Evolutionary conservation across 768 basidiomycete genomes (phyloP).

Genomic region (Candolleomyces efflorescens): DNA sequence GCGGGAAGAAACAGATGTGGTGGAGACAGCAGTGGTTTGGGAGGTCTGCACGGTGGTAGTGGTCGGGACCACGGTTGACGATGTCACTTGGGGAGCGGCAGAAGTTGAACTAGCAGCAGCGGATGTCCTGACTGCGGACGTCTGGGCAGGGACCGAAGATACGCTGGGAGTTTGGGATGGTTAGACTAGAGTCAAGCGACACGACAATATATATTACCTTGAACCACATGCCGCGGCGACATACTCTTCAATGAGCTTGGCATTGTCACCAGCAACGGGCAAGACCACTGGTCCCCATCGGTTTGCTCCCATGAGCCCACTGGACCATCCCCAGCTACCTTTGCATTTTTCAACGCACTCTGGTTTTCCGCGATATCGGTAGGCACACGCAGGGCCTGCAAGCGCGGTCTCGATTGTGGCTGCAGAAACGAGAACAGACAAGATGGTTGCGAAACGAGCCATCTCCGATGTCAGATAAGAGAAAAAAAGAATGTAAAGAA

Average conservation of each 20-base stretch:
- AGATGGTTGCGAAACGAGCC: constrained; percentile 30
- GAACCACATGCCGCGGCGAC: constrained; percentile 43
- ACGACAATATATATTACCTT: constrained; percentile 4
- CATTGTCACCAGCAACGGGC: constrained; percentile 26
- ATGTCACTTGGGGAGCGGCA: constrained; percentile 3
- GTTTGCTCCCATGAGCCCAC: constrained; percentile 47
- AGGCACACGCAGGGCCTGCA: constrained; percentile 44
- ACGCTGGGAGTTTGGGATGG: background rate
- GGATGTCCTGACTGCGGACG: constrained; percentile 5
- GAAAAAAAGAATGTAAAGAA: constrained; percentile 15
- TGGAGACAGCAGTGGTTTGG: constrained; percentile 13
- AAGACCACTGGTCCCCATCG: constrained; percentile 52
- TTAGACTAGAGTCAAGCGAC: background rate
- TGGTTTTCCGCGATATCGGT: constrained; percentile 27
- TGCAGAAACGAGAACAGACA: constrained; percentile 30
- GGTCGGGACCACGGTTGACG: too few relatives aligned
- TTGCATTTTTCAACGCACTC: constrained; percentile 37
- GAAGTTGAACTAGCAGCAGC: constrained; percentile 13
- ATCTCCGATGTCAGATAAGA: constrained; percentile 28
- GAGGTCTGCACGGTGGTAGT: too few relatives aligned
- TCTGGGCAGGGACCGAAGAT: constrained; percentile 6
- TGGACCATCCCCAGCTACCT: constrained; percentile 44
- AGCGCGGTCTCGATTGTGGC: constrained; percentile 33
- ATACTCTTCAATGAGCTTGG: constrained; percentile 2
- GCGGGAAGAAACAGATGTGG: constrained; percentile 17